Evolutionary conservation across 495 filamentous ascomycete species (phyloP), one percentile per base, ranked within the genome.

Genomic region (Halenospora varia): DNA sequence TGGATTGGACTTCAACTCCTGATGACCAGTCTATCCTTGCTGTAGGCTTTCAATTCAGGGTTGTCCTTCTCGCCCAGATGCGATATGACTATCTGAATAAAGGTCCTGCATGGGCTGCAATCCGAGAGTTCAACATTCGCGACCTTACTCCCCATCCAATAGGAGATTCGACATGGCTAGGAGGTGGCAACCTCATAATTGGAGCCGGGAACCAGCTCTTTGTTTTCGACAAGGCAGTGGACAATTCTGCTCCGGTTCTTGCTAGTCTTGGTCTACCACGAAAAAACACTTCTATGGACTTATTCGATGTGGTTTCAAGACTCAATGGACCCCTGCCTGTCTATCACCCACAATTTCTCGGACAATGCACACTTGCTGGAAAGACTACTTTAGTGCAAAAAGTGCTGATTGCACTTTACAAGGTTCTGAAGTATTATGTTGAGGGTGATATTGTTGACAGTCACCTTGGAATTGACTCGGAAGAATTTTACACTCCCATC

Each of bases 1-100:
- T 97, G 8, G 92, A 96, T 66, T 97, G 93, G 93, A 93, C 92
- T 1, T 92, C 89, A 8, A 96, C 93, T 0, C 91, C 93, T 0
- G 91, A 96, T 63, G 84, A 82, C 61, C 93, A 97, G 67, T 93
- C 90, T 2, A 89, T 97, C 56, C 80, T 97, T 11, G 89, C 93
- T 8, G 89, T 97, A 35, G 92, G 93, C 3, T 97, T 96, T 66
- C 85, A 86, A 11, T 88, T 93, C 61, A 82, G 87, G 52, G 87
- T 97, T 19, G 67, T 94, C 24, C 76, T 97, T 2, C 77, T 96
- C n/a, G 86, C 88, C 20, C 92, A 97, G 69, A 86, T 96, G 73
- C 87, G 93, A 20, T 97, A 93, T 66, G 93, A 97, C 68, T 96
- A 97, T 65, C 73, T 96, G 41, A 88, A 93, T 57, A 84, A 90